A percentile compares a stretch with the other conserved stretches of the same genome.
Evolutionary conservation across 164 flowering plant species (phyloP).

Genomic region (Stephania cephalantha): DNA sequence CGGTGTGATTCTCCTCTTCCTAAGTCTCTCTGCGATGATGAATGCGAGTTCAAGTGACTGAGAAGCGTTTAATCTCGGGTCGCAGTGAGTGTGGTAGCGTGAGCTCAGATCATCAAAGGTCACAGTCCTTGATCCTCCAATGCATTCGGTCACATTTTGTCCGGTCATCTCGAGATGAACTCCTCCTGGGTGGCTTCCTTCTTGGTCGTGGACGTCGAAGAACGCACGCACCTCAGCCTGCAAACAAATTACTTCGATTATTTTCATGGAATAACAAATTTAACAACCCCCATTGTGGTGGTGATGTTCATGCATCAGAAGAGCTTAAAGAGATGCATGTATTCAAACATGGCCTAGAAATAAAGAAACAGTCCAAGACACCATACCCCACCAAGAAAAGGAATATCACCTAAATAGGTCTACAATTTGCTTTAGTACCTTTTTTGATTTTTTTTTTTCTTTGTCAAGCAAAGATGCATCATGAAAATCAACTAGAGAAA

Average conservation of each 20-base stretch:
- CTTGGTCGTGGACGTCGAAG: slow-evolving; percentile 93
- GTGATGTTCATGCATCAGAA: not conserved
- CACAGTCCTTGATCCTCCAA: slow-evolving; percentile 83
- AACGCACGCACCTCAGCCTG: slow-evolving; percentile 86
- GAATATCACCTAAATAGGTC: not conserved
- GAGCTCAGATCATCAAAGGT: slow-evolving; percentile 83
- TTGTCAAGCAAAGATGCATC: too few relatives aligned
- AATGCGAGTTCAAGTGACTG: slow-evolving; percentile 91
- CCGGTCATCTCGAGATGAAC: slow-evolving; percentile 91
- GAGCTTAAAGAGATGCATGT: not conserved
- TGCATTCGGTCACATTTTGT: slow-evolving; percentile 88
- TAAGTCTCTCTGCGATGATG: slow-evolving; percentile 78
- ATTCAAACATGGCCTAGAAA: not conserved
- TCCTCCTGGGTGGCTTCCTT: slow-evolving; percentile 88
- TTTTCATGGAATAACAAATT: not conserved
- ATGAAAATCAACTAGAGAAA: too few relatives aligned
- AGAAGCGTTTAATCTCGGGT: slow-evolving; percentile 88
- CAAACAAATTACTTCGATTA: not conserved
- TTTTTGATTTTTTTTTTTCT: too few relatives aligned
- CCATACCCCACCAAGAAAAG: slow-evolving; percentile 2
- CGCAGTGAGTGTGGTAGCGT: slow-evolving; percentile 91
- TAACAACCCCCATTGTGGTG: too few relatives aligned
- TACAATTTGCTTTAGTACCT: too few relatives aligned
- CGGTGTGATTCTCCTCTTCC: slow-evolving; percentile 52
- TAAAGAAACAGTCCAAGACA: not conserved